Evolutionary conservation across 2,329 filamentous ascomycete genomes (phyloP), one percentile per base, ranked within the genome.

Genomic region (Pseudonectria buxi): DNA sequence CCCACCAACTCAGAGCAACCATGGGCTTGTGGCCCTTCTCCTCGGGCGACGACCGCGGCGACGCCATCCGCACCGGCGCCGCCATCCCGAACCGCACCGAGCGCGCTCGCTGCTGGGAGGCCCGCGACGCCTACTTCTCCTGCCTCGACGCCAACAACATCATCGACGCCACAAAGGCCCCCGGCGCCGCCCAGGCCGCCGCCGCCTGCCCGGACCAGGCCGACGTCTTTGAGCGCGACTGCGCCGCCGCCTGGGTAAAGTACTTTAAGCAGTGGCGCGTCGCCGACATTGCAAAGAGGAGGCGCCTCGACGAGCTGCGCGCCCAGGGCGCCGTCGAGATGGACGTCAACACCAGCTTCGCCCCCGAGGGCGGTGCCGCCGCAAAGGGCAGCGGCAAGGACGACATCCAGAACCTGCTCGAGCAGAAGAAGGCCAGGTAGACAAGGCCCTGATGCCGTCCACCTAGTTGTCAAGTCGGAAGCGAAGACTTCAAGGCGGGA

Each of bases 191-290:
- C 32, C 49, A 44, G 6, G 55, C 61, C 2, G 53, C 51, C 6
- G 58, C 54, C 35, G 58, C 60, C 26, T 74, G 71, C 42, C 57
- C 59, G 15, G 38, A 44, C 28, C 57, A 71, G 57, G 54, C 55
- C 15, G 56, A 51, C 22, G 74, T 70, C 39, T 94, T 96, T 54
- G 87, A 94, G 64, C 72, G 74, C 50, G 85, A 90, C 57, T 98
- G 92, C 62, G 87, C 88, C 13, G 74, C 71, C 40, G 89, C 88
- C 57, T 98, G 92, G 92, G 92, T 95, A 42, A 87, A 88, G 64
- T 96, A 98, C 64, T 98, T 98, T 67, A 95, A 96, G 71, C 89
- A 95, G 64, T 84, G 88, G 66, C 75, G 92, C 53, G 86, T 96
- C 25, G 90, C 94, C 65, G 92, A 98, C 51, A 75, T 85, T 55